These are phyloP conservation scores for Alternaria ethzedia DNA, from an alignment of 2,329 filamentous ascomycete genomes.

Conservation along the genomic window DNA sequence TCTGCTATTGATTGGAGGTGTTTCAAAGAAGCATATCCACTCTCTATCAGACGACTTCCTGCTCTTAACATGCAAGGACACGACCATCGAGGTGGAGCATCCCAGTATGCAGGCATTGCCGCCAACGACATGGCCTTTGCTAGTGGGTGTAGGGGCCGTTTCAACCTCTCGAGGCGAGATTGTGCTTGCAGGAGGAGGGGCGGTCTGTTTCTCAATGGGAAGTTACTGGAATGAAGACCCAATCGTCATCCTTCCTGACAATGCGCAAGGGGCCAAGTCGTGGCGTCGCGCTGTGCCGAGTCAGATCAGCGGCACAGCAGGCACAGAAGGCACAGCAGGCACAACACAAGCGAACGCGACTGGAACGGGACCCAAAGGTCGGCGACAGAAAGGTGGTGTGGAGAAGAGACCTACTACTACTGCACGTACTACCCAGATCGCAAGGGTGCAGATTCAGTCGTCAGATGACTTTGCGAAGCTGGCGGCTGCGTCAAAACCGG, in stretches of 20 bases:
- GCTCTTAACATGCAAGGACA: slow-evolving; percentile 27
- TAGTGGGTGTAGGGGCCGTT: slow-evolving; percentile 71
- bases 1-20: slow-evolving; percentile 61
- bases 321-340: slow-evolving; percentile 4
- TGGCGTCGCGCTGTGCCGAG: slow-evolving; percentile 23
- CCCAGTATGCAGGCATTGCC: slow-evolving; percentile 22
- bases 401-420: slow-evolving; percentile 13
- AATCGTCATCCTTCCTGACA: slow-evolving; percentile 26
- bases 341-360: slow-evolving; percentile 12
- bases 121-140: slow-evolving; percentile 64
- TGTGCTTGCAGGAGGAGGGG: slow-evolving; percentile 77
- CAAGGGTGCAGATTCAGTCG: slow-evolving; percentile 60
- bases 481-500: slow-evolving; percentile 64
- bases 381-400: slow-evolving; percentile 3
- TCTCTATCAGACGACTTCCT: slow-evolving; percentile 37
- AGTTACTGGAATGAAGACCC: slow-evolving; percentile 73
- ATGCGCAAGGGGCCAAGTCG: slow-evolving; percentile 18
- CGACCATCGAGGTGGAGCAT: slow-evolving; percentile 25
- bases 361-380: slow-evolving; percentile 17
- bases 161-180: slow-evolving; percentile 58
- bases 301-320: slow-evolving; percentile 19
- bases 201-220: slow-evolving; percentile 89
- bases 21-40: slow-evolving; percentile 45
- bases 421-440: slow-evolving; percentile 49
- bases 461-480: slow-evolving; percentile 66